Evolutionary conservation across 306 rosid species (phyloP).

Genomic region (Prunus fruticosa): DNA sequence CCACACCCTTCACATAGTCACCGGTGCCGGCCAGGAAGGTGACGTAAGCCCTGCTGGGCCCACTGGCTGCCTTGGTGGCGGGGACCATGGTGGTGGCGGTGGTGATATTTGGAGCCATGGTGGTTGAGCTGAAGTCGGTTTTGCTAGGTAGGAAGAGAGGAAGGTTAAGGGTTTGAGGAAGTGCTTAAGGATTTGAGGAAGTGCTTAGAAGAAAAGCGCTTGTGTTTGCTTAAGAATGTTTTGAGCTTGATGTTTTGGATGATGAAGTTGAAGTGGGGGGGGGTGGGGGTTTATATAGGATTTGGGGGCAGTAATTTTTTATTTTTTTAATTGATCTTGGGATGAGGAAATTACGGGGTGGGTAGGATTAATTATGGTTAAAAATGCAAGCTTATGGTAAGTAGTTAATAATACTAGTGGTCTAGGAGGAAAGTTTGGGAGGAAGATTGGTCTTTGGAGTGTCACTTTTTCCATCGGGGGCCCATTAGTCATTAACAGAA

Average conservation of each 20-base stretch:
- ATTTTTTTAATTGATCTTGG: not conserved
- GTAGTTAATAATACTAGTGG: not conserved
- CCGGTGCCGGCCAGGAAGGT: conserved; percentile 80
- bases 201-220: not conserved
- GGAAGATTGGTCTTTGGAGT: not conserved
- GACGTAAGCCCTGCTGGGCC: conserved; percentile 47
- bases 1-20: conserved; percentile 77
- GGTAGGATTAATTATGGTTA: not conserved
- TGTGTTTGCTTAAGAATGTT: not conserved
- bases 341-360: not conserved
- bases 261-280: not conserved
- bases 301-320: not conserved
- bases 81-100: conserved; percentile 11
- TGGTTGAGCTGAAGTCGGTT: not conserved
- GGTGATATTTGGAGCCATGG: conserved; percentile 57
- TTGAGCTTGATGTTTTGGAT: not conserved
- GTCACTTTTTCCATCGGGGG: not conserved
- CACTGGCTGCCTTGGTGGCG: conserved; percentile 2
- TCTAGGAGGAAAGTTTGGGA: not conserved
- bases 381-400: not conserved
- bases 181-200: too few relatives aligned
- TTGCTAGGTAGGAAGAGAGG: not conserved
- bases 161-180: not conserved
- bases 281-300: conserved; percentile 35
- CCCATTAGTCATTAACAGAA: not conserved